Evolutionary conservation across 352 stramenopile species (phyloP), one percentile per base, ranked within the genome.

Genomic region (Pythium sp.): DNA sequence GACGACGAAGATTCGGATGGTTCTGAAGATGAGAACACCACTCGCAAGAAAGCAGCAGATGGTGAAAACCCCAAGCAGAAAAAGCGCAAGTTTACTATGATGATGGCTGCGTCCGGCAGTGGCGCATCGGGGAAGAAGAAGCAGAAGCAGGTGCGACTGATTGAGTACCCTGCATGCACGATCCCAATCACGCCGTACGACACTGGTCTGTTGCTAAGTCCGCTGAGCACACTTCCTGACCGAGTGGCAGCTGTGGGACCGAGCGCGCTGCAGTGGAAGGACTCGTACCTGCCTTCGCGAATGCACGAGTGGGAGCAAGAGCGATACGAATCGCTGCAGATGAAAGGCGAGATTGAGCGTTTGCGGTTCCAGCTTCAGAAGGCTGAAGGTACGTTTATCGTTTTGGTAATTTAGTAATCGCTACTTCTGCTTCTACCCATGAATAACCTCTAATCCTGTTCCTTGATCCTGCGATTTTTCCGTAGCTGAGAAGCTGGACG

Each of bases 301-400:
- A 89, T 94, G 80, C 68, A 75, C 28, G 84, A 94, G 28, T 93
- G 84, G 86, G 86, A 94, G 66, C 68, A 90, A 64, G 86, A 94
- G 24, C 82, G 86, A 15, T 86, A 87, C 64, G 74, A 87, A 28
- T 76, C 79, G 30, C 70, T 92, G n/a, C 81, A 91, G 64, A 87
- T 93, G 81, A 87, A 92, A 62, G 86, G 84, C 60, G 86, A 94
- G 57, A 80, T 94, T 62, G 84, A 93, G 69, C 78, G 86, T 12
- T 70, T 94, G 47, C 76, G 78, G 15, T 94, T 91, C 63, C 82
- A 92, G 65, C 68, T 94, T 30, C 82, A 90, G 54, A 80, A 87
- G 38, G 71, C 84, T 2, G 81, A 94, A 82, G 81, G 83, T 91
- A 77, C 46, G 67, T 55, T 22, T 60, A 11, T 26, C 43, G 28